Conservation (phyloP, 2,329 filamentous ascomycete genomes). For the Colletotrichum truncatum region DNA sequence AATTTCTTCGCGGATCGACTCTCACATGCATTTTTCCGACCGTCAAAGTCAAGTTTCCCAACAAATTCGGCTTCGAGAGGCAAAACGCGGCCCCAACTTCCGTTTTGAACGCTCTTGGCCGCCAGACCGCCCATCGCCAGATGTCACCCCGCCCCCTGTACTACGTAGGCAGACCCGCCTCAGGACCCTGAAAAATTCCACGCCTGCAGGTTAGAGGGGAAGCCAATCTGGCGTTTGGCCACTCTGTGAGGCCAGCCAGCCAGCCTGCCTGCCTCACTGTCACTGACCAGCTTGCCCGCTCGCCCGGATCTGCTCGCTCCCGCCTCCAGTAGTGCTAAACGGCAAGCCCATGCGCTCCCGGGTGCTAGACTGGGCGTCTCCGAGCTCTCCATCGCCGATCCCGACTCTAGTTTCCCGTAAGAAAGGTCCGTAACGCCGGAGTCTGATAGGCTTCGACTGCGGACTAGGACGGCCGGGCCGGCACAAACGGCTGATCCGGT, state of each 20-base stretch:
- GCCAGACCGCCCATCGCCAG: conserved; percentile 30
- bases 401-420: neutral
- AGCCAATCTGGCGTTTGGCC: conserved; percentile 23
- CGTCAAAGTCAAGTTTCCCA: conserved; percentile 8
- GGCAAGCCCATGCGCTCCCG: neutral
- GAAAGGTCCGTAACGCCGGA: neutral
- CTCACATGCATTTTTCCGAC: conserved; percentile 24
- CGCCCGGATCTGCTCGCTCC: neutral
- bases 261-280: neutral
- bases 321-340: neutral
- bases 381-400: neutral
- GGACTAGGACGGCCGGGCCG: neutral
- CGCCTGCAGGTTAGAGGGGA: conserved; percentile 21
- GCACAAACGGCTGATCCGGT: neutral
- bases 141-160: conserved; percentile 20
- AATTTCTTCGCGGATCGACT: conserved; percentile 20
- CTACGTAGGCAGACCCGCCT: conserved; percentile 9
- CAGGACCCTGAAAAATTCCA: conserved; percentile 23
- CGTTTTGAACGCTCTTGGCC: conserved; percentile 29
- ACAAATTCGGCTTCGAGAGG: conserved; percentile 29
- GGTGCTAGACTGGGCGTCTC: neutral
- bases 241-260: neutral
- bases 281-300: neutral
- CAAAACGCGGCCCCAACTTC: conserved; percentile 27
- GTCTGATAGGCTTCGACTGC: neutral